These are phyloP conservation scores for Yarrowia galli DNA, from an alignment of 1,139 yeast genomes.

Conservation along the genomic window DNA sequence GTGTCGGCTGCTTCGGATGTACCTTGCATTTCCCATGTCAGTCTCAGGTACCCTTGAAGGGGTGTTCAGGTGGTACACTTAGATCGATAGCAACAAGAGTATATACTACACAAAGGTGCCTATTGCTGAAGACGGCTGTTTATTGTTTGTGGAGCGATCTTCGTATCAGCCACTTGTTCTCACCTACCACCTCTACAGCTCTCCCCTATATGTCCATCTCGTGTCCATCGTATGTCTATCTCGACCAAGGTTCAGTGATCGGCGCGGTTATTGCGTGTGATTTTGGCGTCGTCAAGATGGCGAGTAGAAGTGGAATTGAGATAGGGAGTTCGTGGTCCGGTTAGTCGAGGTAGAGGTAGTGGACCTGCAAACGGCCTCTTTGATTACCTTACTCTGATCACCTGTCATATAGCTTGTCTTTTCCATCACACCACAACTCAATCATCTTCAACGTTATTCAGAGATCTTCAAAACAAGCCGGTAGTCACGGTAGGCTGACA, in stretches of 20 bases:
- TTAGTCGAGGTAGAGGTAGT: not conserved
- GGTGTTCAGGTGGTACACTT: no score
- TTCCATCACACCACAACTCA: not conserved
- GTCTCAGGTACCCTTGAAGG: conserved; percentile 3
- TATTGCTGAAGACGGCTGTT: no score
- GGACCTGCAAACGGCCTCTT: no score
- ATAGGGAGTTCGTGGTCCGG: not conserved
- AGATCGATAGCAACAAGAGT: no score
- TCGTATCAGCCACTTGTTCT: no score
- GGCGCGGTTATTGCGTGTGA: conserved; percentile 25
- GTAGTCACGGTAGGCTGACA: not conserved
- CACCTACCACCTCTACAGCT: not conserved
- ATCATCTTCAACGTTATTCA: not conserved
- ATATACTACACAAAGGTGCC: no score
- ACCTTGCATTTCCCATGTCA: conserved; percentile 26
- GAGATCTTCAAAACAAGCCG: conserved; percentile 24
- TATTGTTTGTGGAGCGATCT: no score
- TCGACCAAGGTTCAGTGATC: conserved; percentile 11
- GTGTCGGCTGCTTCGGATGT: conserved; percentile 25
- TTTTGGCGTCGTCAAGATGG: not conserved
- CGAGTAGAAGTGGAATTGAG: no score
- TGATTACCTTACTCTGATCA: no score
- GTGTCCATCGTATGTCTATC: conserved; percentile 9
- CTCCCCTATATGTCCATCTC: not conserved
- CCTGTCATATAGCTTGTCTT: not conserved